Evolutionary conservation across 371 early-diverging fungal genomes (phyloP).

Genomic region (Sporodiniella umbellata): DNA sequence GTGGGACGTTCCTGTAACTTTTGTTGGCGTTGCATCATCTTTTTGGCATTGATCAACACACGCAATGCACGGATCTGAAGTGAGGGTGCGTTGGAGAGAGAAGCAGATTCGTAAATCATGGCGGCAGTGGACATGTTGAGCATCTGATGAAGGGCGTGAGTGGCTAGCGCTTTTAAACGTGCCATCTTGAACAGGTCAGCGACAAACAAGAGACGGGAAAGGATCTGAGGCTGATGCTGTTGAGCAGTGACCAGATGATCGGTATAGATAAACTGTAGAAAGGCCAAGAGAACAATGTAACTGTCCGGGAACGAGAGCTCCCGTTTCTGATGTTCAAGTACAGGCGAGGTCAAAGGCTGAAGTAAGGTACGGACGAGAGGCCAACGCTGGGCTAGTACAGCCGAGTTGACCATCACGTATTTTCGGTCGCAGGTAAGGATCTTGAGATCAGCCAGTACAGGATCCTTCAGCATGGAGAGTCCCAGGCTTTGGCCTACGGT

Average conservation of each 20-base stretch:
- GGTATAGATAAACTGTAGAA: conserved; percentile 67
- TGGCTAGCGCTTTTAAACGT: conserved; percentile 51
- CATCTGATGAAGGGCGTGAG: conserved; percentile 54
- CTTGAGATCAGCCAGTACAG: conserved; percentile 53
- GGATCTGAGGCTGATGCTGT: conserved; percentile 47
- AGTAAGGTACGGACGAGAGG: conserved; percentile 38
- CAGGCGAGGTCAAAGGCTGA: conserved; percentile 17
- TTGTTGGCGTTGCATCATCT: conserved; percentile 33
- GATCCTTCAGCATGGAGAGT: conserved; percentile 53
- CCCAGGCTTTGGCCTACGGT: conserved; percentile 52
- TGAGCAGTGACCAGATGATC: conserved; percentile 59
- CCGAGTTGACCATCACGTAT: conserved; percentile 58
- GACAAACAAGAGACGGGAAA: conserved; percentile 55
- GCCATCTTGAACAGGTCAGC: conserved; percentile 55
- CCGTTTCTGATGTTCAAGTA: conserved; percentile 11
- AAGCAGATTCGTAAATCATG: conserved; percentile 55
- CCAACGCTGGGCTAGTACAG: conserved; percentile 64
- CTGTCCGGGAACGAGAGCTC: conserved; percentile 50
- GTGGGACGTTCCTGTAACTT: conserved; percentile 3
- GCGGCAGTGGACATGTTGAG: conserved; percentile 59
- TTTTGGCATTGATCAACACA: conserved; percentile 45
- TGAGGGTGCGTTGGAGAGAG: conserved; percentile 45
- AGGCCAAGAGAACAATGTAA: conserved; percentile 52
- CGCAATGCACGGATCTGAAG: conserved; percentile 55
- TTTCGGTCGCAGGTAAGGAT: conserved; percentile 53